Conservation (phyloP, 2,329 filamentous ascomycete genomes). For the Whalleya microplaca region DNA sequence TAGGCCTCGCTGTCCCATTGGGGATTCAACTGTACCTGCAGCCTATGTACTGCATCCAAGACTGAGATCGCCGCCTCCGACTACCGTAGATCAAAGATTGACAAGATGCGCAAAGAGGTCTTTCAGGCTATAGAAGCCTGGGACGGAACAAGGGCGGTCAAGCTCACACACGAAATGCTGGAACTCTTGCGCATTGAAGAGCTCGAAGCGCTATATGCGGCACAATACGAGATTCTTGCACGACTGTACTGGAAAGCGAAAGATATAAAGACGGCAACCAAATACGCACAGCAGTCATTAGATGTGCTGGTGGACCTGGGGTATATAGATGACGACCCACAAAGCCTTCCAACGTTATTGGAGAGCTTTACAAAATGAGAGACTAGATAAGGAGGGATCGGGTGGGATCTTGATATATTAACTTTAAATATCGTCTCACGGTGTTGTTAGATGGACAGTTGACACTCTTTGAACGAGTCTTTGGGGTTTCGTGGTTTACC, state of each 20-base stretch:
- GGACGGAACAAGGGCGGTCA: slow-evolving; percentile 34
- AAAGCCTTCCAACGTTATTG: slow-evolving; percentile 26
- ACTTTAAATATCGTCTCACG: no score
- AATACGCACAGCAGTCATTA: slow-evolving; percentile 37
- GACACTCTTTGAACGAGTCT: no score
- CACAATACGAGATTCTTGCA: slow-evolving; percentile 41
- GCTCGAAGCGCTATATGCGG: slow-evolving; percentile 36
- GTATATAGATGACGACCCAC: slow-evolving; percentile 29
- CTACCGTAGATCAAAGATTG: slow-evolving; percentile 35
- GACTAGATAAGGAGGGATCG: neutral
- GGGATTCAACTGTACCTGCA: slow-evolving; percentile 40
- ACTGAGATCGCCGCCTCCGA: slow-evolving; percentile 36
- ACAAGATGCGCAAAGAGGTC: slow-evolving; percentile 29
- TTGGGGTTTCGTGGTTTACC: no score
- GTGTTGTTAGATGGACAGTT: no score
- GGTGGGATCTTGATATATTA: no score
- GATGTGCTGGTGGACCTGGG: slow-evolving; percentile 36
- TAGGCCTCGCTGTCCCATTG: slow-evolving; percentile 31
- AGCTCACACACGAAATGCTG: slow-evolving; percentile 34
- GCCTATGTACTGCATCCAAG: slow-evolving; percentile 35
- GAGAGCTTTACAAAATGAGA: slow-evolving; percentile 23
- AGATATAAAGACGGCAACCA: slow-evolving; percentile 32
- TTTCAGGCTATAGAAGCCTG: slow-evolving; percentile 32
- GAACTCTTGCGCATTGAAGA: slow-evolving; percentile 35
- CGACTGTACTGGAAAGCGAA: slow-evolving; percentile 38